Evolutionary conservation across 2,329 filamentous ascomycete genomes (phyloP).

Genomic region (Alternaria burnsii): DNA sequence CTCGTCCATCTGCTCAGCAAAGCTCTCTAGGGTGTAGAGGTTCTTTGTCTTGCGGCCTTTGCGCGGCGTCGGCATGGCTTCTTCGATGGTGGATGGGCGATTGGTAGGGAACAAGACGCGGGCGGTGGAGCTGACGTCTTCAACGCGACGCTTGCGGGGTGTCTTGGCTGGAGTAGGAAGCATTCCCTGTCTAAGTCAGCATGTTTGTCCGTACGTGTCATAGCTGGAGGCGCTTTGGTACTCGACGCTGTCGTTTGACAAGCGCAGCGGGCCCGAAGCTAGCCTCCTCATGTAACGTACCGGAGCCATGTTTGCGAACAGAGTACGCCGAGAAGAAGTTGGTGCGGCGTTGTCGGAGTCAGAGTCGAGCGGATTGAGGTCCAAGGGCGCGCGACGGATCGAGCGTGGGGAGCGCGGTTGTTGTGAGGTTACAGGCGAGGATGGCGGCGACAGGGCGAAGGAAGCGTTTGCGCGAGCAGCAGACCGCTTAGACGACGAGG

Average conservation of each 20-base stretch:
- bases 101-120: constrained; percentile 68
- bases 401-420: constrained; percentile 43
- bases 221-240: background rate
- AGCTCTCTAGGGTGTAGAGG: constrained; percentile 49
- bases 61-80: constrained; percentile 67
- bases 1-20: constrained; percentile 60
- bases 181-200: constrained; percentile 57
- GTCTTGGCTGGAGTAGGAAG: constrained; percentile 83
- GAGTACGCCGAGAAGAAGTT: constrained; percentile 36
- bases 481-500: constrained; percentile 29
- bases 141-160: constrained; percentile 67
- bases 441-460: constrained; percentile 56
- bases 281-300: constrained; percentile 27
- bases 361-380: constrained; percentile 34
- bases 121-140: constrained; percentile 56
- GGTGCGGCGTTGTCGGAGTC: constrained; percentile 42
- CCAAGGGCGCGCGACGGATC: constrained; percentile 38
- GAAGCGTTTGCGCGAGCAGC: constrained; percentile 53
- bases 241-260: constrained; percentile 8
- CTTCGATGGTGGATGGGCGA: constrained; percentile 68
- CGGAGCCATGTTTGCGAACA: constrained; percentile 37
- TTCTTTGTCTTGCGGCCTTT: constrained; percentile 66
- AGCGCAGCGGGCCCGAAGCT: background rate
- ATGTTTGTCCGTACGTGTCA: background rate
- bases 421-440: constrained; percentile 51